These are phyloP conservation scores for Abortiporus biennis DNA, from an alignment of 1,284 basidiomycete species.

Conservation along the genomic window DNA sequence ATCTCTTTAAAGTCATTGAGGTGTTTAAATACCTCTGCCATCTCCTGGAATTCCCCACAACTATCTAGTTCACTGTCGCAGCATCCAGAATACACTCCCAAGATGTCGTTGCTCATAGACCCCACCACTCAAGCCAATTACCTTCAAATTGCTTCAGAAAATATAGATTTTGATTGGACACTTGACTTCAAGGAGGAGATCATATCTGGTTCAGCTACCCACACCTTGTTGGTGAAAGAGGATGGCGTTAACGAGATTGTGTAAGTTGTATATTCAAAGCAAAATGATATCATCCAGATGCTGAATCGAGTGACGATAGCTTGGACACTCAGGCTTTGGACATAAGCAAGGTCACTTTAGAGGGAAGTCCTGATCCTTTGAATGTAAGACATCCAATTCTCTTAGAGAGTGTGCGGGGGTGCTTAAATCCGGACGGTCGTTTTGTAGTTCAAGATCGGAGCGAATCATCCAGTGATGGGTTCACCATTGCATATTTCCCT, in stretches of 20 bases:
- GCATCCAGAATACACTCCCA: no score
- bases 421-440: slow-evolving; percentile 3
- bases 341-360: slow-evolving; percentile 54
- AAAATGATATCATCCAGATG: background rate
- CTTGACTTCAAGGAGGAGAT: slow-evolving; percentile 71
- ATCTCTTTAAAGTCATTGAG: no score
- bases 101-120: slow-evolving; percentile 32
- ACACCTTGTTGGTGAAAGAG: slow-evolving; percentile 55
- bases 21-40: no score
- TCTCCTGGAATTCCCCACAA: no score
- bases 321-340: slow-evolving; percentile 79
- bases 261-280: slow-evolving; percentile 28
- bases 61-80: no score
- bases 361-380: slow-evolving; percentile 42
- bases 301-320: slow-evolving; percentile 27
- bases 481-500: slow-evolving; percentile 56
- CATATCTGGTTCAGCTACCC: slow-evolving; percentile 71
- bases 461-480: slow-evolving; percentile 50
- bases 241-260: slow-evolving; percentile 62
- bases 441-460: slow-evolving; percentile 8
- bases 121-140: slow-evolving; percentile 82
- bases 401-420: background rate
- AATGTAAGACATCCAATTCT: slow-evolving; percentile 35
- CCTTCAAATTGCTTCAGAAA: slow-evolving; percentile 56
- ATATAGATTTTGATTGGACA: slow-evolving; percentile 77